Evolutionary conservation across 495 filamentous ascomycete genomes (phyloP).

Genomic region (Penicillium salamii): DNA sequence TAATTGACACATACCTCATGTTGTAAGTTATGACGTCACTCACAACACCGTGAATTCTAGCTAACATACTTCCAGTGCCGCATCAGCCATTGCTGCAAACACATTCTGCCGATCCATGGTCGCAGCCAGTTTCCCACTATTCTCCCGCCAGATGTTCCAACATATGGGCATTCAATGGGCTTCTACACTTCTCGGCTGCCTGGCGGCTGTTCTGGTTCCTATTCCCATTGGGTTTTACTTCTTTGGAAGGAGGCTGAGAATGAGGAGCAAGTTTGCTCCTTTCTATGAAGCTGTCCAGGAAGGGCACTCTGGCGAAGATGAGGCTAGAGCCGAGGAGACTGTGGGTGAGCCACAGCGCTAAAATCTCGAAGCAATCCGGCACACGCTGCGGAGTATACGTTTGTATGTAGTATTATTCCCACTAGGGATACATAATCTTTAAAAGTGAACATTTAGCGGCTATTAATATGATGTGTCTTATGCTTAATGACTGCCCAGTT

Average conservation of each 20-base stretch:
- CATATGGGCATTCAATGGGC: constrained; percentile 77
- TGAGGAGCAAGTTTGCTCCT: constrained; percentile 43
- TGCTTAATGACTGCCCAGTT: too few relatives aligned
- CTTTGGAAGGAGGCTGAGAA: constrained; percentile 34
- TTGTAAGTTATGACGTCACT: constrained; percentile 54
- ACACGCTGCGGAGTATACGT: too few relatives aligned
- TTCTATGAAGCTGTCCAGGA: constrained; percentile 48
- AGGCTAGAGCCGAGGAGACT: constrained; percentile 11
- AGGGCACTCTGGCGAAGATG: constrained; percentile 11
- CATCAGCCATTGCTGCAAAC: constrained; percentile 85
- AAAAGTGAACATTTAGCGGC: constrained; percentile 1
- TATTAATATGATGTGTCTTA: not conserved
- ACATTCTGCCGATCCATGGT: constrained; percentile 77
- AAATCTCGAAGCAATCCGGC: too few relatives aligned
- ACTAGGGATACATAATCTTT: not conserved
- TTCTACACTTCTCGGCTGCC: constrained; percentile 69
- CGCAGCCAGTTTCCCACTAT: constrained; percentile 77
- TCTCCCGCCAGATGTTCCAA: constrained; percentile 75
- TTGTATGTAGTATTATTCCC: constrained; percentile 3
- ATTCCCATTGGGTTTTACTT: constrained; percentile 55
- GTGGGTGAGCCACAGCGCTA: not conserved
- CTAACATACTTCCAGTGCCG: constrained; percentile 47
- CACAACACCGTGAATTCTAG: not conserved
- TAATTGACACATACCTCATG: constrained; percentile 88
- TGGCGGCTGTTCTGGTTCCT: constrained; percentile 66